Base-by-base conservation (phyloP, 176 grass and related monocot species). In the Oryza meyeriana region DNA sequence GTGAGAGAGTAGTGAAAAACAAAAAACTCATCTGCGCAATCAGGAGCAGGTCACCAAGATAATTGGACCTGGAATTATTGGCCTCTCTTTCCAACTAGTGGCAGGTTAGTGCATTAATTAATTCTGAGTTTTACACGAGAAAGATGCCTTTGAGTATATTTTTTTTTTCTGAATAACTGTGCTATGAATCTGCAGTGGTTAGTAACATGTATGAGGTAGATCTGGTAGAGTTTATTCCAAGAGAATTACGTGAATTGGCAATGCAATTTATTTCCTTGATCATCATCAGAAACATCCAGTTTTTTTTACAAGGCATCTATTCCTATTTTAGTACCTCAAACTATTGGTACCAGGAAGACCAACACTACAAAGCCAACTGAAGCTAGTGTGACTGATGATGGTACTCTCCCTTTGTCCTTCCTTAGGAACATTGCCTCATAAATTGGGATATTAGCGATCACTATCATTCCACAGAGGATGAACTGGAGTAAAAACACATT, bases 341-440 rank as follows among this genome's bases (percentile, higher is more conserved):
- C 24, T 29, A 80, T 34, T 44, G 74, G 64, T 26, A 90, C 1
- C 16, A 77, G 38, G 61, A 50, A 75, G 8, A 26, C 61, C 13
- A 87, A 12, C 31, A 77, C 18, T 16, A 87, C 27, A 47, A 90
- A 39, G 4, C 71, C 87, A 33, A 85, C 1, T 20, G 89, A 89
- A 2, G 39, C 74, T 30, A 92, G n/a, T 10, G 90, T 85, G 18
- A 88, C 71, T 7, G 81, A 47, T 20, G 71, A 69, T 8, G 81
- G 84, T 20, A 92, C 68, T 27, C 73, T 78, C 1, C 90, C 93
- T 40, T 80, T 84, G 12, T 95, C 92, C 36, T 88, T 92, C 87
- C 14, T 82, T 1, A 92, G n/a, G 59, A 94, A 85, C 71, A 92
- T 74, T 17, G 87, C 93, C 75, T 90, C 81, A 48, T 90, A 97